A percentile compares a stretch with the other conserved stretches of the same genome.
phyloP scores from a whole-genome alignment of 345 rosid genomes.

The Salix arbutifolia region DNA sequence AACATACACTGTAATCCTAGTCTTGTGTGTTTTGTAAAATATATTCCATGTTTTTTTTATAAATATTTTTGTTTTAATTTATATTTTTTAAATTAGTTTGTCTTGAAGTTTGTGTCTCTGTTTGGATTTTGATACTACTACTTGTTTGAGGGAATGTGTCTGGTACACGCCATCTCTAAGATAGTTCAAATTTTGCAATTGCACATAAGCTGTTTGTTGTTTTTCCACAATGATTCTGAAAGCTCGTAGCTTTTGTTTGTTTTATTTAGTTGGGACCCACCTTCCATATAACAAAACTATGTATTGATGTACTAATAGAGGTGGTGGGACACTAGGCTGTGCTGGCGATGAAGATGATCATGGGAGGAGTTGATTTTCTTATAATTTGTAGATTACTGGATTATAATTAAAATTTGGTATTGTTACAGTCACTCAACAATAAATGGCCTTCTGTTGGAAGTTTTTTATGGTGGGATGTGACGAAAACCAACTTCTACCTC shows the following conservation, averaged over 20 bases:
- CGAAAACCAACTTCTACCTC: neutral
- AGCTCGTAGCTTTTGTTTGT: no score
- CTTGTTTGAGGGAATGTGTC: no score
- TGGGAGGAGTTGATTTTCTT: neutral
- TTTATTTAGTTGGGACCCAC: neutral
- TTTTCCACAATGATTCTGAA: neutral
- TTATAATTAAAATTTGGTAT: neutral
- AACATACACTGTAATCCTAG: no score
- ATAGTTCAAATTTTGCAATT: neutral
- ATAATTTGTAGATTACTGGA: neutral
- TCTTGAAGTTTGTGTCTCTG: neutral
- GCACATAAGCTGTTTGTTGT: neutral
- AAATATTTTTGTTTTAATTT: no score
- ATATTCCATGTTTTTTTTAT: no score
- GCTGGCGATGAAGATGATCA: neutral
- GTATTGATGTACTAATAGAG: neutral
- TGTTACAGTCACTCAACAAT: neutral
- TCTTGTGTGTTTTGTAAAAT: no score
- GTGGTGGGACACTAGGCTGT: neutral
- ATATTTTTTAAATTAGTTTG: no score
- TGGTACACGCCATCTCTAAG: no score
- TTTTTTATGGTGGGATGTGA: neutral
- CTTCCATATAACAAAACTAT: neutral
- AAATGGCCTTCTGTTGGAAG: neutral
- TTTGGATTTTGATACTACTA: neutral